Conservation (phyloP, 352 stramenopile genomes). For the Phytophthora niederhauseri region DNA sequence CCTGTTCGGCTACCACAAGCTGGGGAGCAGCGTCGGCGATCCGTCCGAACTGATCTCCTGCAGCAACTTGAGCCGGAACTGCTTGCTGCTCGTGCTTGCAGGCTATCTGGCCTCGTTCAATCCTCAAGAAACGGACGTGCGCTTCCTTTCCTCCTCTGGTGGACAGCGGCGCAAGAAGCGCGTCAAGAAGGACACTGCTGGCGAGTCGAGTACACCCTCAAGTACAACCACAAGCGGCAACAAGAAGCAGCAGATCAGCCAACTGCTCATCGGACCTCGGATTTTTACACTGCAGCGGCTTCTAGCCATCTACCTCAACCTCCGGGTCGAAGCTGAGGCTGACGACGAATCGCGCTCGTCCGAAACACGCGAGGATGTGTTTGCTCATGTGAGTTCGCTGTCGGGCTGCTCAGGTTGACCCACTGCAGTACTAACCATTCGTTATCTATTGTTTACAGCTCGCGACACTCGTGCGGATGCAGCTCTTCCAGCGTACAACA, state of each 20-base stretch:
- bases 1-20: slow-evolving; percentile 71
- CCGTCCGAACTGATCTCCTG: slow-evolving; percentile 59
- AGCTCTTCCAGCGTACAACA: slow-evolving; percentile 79
- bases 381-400: slow-evolving; percentile 60
- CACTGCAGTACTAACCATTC: slow-evolving; percentile 10
- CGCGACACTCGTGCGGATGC: slow-evolving; percentile 74
- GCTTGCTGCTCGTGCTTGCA: slow-evolving; percentile 73
- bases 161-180: slow-evolving; percentile 60
- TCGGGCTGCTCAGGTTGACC: not conserved
- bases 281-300: slow-evolving; percentile 79
- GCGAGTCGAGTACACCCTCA: slow-evolving; percentile 10
- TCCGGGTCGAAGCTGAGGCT: slow-evolving; percentile 57
- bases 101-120: slow-evolving; percentile 84
- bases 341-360: slow-evolving; percentile 27
- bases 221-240: slow-evolving; percentile 19
- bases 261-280: slow-evolving; percentile 70
- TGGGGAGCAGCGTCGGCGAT: slow-evolving; percentile 25
- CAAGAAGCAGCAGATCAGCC: slow-evolving; percentile 58
- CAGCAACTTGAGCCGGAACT: slow-evolving; percentile 66
- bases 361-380: slow-evolving; percentile 77
- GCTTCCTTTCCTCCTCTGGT: slow-evolving; percentile 72
- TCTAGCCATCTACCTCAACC: slow-evolving; percentile 79
- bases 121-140: slow-evolving; percentile 70
- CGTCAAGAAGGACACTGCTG: slow-evolving; percentile 34
- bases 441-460: slow-evolving; percentile 44